Percentiles rank a stretch among this genome's conserved stretches.
Evolutionary conservation across 176 grass and related monocot species (phyloP).

Genomic region (Chrysopogon serrulatus): DNA sequence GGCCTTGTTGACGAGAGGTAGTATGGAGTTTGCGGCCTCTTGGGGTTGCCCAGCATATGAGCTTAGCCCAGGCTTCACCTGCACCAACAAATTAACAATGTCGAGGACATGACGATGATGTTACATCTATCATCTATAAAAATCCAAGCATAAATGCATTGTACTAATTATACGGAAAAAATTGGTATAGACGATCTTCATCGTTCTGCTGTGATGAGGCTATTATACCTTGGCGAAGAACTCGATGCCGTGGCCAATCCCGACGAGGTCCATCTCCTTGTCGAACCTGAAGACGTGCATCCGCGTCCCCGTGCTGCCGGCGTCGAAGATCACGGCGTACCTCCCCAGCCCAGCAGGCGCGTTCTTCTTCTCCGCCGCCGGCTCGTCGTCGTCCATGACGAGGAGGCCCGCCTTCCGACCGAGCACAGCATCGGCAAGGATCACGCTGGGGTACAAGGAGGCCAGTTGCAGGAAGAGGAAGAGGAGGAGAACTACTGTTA

Average conservation of each 20-base stretch:
- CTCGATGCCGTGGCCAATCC: not conserved
- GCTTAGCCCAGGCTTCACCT: not conserved
- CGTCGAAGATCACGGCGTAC: conserved; percentile 7
- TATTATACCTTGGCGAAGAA: not conserved
- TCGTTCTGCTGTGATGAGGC: not conserved
- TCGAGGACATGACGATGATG: not conserved
- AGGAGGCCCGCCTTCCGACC: not conserved
- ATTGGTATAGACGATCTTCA: no score
- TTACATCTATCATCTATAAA: not conserved
- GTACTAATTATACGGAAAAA: no score
- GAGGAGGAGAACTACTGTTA: no score
- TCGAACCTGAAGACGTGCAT: conserved; percentile 9
- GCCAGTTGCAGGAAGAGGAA: not conserved
- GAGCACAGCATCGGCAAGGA: not conserved
- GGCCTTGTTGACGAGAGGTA: not conserved
- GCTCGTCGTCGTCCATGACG: no score
- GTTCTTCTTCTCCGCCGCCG: no score
- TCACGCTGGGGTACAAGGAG: not conserved
- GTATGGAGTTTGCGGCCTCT: not conserved
- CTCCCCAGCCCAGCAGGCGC: not conserved
- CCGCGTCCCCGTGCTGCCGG: not conserved
- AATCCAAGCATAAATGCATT: no score
- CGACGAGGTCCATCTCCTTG: not conserved
- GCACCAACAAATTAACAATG: not conserved
- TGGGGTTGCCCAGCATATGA: not conserved